Evolutionary conservation across 2,329 filamentous ascomycete species (phyloP).

Genomic region (Aspergillus chevalieri): DNA sequence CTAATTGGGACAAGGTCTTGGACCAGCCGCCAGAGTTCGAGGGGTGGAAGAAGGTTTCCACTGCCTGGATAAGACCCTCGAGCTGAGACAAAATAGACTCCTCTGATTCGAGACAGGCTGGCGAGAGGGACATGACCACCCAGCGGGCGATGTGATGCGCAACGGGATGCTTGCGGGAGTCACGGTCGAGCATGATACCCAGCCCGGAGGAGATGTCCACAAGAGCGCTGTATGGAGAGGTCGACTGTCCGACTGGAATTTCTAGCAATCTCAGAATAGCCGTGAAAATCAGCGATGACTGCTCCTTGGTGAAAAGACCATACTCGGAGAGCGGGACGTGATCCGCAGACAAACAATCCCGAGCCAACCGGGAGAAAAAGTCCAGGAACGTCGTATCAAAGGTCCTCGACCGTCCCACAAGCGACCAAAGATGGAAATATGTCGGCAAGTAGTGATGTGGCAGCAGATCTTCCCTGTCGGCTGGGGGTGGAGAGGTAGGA

Average conservation of each 20-base stretch:
- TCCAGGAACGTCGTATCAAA: slow-evolving; percentile 87
- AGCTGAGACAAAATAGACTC: slow-evolving; percentile 77
- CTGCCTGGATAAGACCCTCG: slow-evolving; percentile 85
- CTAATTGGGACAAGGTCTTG: slow-evolving; percentile 78
- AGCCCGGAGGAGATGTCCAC: slow-evolving; percentile 79
- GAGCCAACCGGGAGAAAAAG: slow-evolving; percentile 76
- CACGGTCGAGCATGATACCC: slow-evolving; percentile 81
- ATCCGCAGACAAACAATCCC: slow-evolving; percentile 70
- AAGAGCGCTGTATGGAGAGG: slow-evolving; percentile 74
- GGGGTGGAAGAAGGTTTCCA: slow-evolving; percentile 98
- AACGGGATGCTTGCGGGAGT: slow-evolving; percentile 86
- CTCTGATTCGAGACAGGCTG: slow-evolving; percentile 67
- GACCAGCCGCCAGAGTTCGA: slow-evolving; percentile 95
- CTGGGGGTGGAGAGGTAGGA: slow-evolving; percentile 68
- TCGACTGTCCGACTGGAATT: slow-evolving; percentile 93
- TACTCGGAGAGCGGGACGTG: slow-evolving; percentile 77
- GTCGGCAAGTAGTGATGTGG: slow-evolving; percentile 87
- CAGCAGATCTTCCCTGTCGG: slow-evolving; percentile 66
- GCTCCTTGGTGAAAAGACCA: slow-evolving; percentile 86
- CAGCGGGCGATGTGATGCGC: slow-evolving; percentile 88
- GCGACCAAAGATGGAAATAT: slow-evolving; percentile 92
- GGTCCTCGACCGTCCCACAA: slow-evolving; percentile 80
- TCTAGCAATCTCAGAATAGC: slow-evolving; percentile 82
- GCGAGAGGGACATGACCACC: slow-evolving; percentile 89
- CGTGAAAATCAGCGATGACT: slow-evolving; percentile 89